These are phyloP conservation scores for Dothideomycetes sp. DNA, from an alignment of 2,329 filamentous ascomycete genomes.

Conservation along the genomic window DNA sequence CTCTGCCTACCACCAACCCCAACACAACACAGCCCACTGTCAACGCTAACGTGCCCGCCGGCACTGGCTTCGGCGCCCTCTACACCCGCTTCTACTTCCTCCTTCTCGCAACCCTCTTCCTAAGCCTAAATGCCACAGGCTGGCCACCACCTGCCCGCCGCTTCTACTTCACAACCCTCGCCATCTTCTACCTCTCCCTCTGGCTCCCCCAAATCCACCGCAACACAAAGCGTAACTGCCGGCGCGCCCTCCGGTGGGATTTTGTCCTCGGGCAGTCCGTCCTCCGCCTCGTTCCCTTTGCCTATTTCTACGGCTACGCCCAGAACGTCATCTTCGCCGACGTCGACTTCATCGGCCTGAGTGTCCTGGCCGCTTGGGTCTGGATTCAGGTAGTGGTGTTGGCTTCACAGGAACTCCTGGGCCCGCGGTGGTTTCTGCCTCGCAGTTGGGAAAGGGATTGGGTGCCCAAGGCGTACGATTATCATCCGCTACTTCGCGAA, in stretches of 20 bases:
- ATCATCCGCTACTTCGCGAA: constrained; percentile 79
- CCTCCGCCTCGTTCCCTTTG: constrained; percentile 66
- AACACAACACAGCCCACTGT: constrained; percentile 22
- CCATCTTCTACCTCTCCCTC: constrained; percentile 72
- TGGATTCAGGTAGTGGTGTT: constrained; percentile 77
- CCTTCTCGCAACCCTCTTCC: constrained; percentile 45
- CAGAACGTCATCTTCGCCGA: constrained; percentile 74
- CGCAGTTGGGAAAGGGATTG: constrained; percentile 35
- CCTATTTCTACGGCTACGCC: constrained; percentile 71
- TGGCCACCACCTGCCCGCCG: constrained; percentile 43
- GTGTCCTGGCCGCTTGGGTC: constrained; percentile 61
- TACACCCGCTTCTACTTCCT: constrained; percentile 53
- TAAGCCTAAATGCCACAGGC: constrained; percentile 48
- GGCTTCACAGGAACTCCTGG: constrained; percentile 72
- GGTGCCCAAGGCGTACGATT: constrained; percentile 73
- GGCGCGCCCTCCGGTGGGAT: constrained; percentile 80
- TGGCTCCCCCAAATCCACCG: constrained; percentile 89
- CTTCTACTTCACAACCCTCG: constrained; percentile 50
- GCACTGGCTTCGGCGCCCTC: constrained; percentile 44
- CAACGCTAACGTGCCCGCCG: constrained; percentile 18
- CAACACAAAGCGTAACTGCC: constrained; percentile 83
- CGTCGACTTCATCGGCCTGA: constrained; percentile 55
- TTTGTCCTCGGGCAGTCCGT: constrained; percentile 78
- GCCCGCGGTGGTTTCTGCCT: constrained; percentile 76
- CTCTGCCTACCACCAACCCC: constrained; percentile 17